Conservation (phyloP, 805 yeast species). For the Spathaspora hagerdaliae region DNA sequence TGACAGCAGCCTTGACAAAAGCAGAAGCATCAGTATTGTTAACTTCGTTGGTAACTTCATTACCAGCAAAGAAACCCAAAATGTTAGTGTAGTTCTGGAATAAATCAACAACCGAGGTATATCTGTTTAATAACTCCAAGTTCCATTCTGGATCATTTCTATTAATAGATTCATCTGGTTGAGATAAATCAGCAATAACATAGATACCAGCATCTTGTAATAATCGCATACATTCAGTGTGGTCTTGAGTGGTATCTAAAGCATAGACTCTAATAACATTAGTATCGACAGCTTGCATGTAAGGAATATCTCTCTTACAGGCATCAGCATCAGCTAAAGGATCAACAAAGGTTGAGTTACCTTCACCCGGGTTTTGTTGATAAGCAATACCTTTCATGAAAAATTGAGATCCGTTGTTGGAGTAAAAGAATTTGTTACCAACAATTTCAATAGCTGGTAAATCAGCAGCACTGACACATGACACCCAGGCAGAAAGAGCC, state of each 20-base stretch:
- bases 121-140: slow-evolving; percentile 58
- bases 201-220: slow-evolving; percentile 84
- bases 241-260: slow-evolving; percentile 59
- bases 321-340: slow-evolving; percentile 61
- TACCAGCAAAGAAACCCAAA: slow-evolving; percentile 83
- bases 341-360: slow-evolving; percentile 53
- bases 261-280: slow-evolving; percentile 78
- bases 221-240: slow-evolving; percentile 62
- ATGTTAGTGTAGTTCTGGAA: slow-evolving; percentile 69
- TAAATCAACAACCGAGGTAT: slow-evolving; percentile 64
- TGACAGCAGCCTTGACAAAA: slow-evolving; percentile 76
- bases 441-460: slow-evolving; percentile 66
- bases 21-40: slow-evolving; percentile 74
- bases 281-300: slow-evolving; percentile 56
- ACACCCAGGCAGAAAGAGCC: slow-evolving; percentile 2
- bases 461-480: slow-evolving; percentile 28
- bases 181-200: slow-evolving; percentile 82
- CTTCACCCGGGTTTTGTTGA: slow-evolving; percentile 61
- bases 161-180: slow-evolving; percentile 61
- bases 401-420: slow-evolving; percentile 77
- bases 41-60: slow-evolving; percentile 69
- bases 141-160: slow-evolving; percentile 64
- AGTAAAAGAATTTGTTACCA: slow-evolving; percentile 74
- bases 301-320: slow-evolving; percentile 74
- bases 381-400: slow-evolving; percentile 77